Conservation (phyloP, 768 basidiomycete species). For the Gymnopilus dilepis region DNA sequence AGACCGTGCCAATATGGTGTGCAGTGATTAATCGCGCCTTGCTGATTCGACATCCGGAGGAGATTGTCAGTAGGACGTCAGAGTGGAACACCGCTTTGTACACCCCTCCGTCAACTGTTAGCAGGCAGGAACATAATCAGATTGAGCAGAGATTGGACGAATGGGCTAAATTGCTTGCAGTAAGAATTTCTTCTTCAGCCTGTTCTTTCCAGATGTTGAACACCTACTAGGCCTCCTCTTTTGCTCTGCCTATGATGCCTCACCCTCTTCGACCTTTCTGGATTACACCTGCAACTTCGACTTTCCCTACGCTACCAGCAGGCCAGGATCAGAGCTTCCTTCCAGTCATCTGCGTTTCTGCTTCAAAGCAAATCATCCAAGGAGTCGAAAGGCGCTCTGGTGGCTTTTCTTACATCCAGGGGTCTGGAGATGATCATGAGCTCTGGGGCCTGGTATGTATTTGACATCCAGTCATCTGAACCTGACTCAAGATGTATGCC, state of each 20-base stretch:
- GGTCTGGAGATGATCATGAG: conserved; percentile 95
- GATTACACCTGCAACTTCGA: conserved; percentile 75
- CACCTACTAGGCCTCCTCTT: conserved; percentile 65
- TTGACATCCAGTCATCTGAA: not conserved
- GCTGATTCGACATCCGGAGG: conserved; percentile 37
- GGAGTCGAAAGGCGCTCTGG: conserved; percentile 62
- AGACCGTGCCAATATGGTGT: conserved; percentile 96
- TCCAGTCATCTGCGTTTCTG: conserved; percentile 84
- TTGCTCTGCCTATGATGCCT: conserved; percentile 61
- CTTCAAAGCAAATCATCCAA: conserved; percentile 71
- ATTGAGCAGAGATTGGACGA: conserved; percentile 67
- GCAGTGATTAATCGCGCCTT: conserved; percentile 80
- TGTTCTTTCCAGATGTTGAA: not conserved
- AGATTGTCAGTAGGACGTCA: conserved; percentile 1
- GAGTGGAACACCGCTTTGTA: conserved; percentile 67
- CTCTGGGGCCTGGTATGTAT: conserved; percentile 75
- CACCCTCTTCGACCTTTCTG: conserved; percentile 85
- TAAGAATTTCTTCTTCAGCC: conserved; percentile 39
- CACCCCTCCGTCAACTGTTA: conserved; percentile 72
- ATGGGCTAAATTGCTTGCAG: conserved; percentile 75
- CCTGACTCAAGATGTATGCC: not conserved
- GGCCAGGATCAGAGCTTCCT: conserved; percentile 40
- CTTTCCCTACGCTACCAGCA: conserved; percentile 45
- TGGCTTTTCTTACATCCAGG: conserved; percentile 91
- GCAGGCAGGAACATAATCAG: conserved; percentile 78